Base-by-base conservation (phyloP, 2,329 filamentous ascomycete genomes). In the Ceratocystis huliohia region DNA sequence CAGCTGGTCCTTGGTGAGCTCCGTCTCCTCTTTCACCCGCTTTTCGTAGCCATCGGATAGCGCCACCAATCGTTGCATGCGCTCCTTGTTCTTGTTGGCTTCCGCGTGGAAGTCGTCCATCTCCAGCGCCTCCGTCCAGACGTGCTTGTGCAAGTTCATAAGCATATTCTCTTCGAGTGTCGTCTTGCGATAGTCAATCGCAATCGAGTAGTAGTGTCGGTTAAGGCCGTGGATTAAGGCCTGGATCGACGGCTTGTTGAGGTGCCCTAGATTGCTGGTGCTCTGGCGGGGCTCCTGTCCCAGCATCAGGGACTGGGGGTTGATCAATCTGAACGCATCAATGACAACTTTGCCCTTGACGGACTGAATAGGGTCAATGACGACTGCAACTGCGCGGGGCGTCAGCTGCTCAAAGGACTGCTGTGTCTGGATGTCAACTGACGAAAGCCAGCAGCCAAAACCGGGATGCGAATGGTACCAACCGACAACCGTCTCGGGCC, bases 381-480 rank as follows among this genome's bases (percentile, higher is more conserved):
- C 94, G 63, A 99, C 94, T 71, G 94, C 94, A 70, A 99, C 94
- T 71, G 94, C 93, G 74, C 94, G 91, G 45, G 94, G 91, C 6
- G 91, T 99, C 68, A 99, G 85, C 78, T 97, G 94, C 79, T 99
- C 94, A 77, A 99, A 99, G n/a, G 92, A 96, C 78, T 99, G 94
- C 75, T 99, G 94, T 37, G 94, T 99, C 80, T 99, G 97, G 81
- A 99, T 97, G 81, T 99, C 94, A 74, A 99, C 94, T 20, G 89
- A 95, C 1, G 94, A 99, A 30, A 99, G 86, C 94, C 94, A 99
- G 82, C 94, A 99, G 72, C 94, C 94, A 75, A 99, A 99, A 72
- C 94, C 94, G 63, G 94, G 94, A 83, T 99, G 94, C 70, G 94
- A 97, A 79, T 99, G 94, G 78, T 99, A 99, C 94, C 94, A 99